These are phyloP conservation scores for Mikania micrantha DNA, from an alignment of 129 eudicot genomes.

Conservation along the genomic window DNA sequence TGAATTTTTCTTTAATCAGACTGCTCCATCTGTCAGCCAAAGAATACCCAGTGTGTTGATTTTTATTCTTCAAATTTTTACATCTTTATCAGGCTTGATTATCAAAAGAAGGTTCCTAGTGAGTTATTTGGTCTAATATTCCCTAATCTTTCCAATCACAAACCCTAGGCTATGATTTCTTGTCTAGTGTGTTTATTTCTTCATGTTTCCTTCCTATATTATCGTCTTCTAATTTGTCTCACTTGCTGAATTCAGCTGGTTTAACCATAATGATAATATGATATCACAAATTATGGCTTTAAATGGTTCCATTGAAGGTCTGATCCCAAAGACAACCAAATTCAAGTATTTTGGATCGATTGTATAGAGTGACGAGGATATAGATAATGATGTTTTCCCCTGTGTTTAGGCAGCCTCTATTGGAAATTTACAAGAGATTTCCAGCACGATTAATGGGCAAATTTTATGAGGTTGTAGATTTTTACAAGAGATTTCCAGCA, in stretches of 20 bases:
- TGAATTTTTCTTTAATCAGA: neutral
- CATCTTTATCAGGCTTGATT: neutral
- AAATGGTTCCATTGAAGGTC: neutral
- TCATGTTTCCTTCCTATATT: neutral
- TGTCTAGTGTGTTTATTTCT: neutral
- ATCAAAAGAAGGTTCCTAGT: neutral
- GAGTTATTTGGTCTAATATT: neutral
- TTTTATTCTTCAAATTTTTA: neutral
- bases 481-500: too few relatives aligned
- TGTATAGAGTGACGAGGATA: too few relatives aligned
- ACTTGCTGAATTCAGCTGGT: neutral
- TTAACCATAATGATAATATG: neutral
- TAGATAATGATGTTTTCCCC: too few relatives aligned
- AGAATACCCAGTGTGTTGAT: neutral
- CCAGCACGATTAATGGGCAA: too few relatives aligned
- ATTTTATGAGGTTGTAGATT: too few relatives aligned
- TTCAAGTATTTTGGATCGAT: too few relatives aligned
- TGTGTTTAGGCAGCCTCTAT: too few relatives aligned
- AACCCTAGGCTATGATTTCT: neutral
- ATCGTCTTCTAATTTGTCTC: neutral
- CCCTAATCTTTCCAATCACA: neutral
- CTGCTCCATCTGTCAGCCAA: constrained; percentile 7
- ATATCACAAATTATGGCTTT: neutral
- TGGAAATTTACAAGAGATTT: too few relatives aligned
- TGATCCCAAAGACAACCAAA: too few relatives aligned